A percentile compares a stretch with the other conserved stretches of the same genome.
Conservation (phyloP, 2,329 filamentous ascomycete genomes). For the Colletotrichum agaves region DNA sequence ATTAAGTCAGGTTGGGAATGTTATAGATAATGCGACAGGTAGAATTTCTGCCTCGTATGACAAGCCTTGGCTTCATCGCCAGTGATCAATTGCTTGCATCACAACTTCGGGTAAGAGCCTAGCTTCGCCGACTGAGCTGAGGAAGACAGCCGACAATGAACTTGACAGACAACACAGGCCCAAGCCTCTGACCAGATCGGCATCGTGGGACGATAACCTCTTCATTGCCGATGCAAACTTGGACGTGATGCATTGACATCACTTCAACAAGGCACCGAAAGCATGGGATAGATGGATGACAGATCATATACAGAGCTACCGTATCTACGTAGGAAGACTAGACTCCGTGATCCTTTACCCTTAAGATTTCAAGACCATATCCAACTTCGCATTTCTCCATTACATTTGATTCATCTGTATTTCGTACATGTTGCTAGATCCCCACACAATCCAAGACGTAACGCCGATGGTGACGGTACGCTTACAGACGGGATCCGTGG, state of each 20-base stretch:
- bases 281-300: conserved; percentile 40
- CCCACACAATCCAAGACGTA: conserved; percentile 42
- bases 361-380: conserved; percentile 28
- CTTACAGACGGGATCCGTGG: conserved; percentile 78
- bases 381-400: conserved; percentile 42
- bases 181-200: no score
- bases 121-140: no score
- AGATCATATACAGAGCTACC: conserved; percentile 56
- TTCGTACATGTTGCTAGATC: conserved; percentile 39
- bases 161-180: no score
- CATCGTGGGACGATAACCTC: no score
- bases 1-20: no score
- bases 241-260: not conserved
- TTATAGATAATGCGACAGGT: no score
- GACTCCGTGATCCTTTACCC: conserved; percentile 38
- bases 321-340: conserved; percentile 50
- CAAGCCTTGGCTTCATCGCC: no score
- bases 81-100: no score
- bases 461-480: conserved; percentile 29
- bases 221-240: no score
- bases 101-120: no score
- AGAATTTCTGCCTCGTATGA: no score
- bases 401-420: conserved; percentile 35
- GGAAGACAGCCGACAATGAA: no score
- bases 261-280: not conserved